These are phyloP conservation scores for Podospora pseudoanserina DNA, from an alignment of 495 filamentous ascomycete genomes.

Conservation along the genomic window DNA sequence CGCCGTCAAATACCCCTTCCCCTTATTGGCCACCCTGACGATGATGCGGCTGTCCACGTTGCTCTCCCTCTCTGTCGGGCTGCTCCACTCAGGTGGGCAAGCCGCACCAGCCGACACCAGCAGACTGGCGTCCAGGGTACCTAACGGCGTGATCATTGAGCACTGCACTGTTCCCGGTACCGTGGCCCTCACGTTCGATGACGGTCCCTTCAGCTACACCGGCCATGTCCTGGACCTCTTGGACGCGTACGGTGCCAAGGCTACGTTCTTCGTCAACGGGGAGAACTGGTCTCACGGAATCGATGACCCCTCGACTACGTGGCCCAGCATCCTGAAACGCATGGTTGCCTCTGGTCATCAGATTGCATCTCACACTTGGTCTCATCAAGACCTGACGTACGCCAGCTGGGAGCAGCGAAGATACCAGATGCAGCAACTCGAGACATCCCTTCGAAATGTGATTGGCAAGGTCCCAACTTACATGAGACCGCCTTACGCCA, in stretches of 20 bases:
- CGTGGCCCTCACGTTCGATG: slow-evolving; percentile 45
- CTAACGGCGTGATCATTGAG: slow-evolving; percentile 43
- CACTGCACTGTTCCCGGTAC: slow-evolving; percentile 52
- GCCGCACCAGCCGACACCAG: slow-evolving; percentile 6
- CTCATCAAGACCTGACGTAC: slow-evolving; percentile 35
- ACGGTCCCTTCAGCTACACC: slow-evolving; percentile 42
- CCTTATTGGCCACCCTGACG: slow-evolving; percentile 5
- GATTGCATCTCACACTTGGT: slow-evolving; percentile 37
- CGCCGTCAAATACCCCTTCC: background rate
- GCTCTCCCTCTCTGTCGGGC: slow-evolving; percentile 15
- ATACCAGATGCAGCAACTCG: slow-evolving; percentile 31
- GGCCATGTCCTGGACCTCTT: slow-evolving; percentile 30
- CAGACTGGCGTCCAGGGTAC: slow-evolving; percentile 18
- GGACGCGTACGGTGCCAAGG: slow-evolving; percentile 51
- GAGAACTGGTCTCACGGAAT: slow-evolving; percentile 62
- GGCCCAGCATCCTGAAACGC: slow-evolving; percentile 27
- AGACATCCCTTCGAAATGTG: slow-evolving; percentile 28
- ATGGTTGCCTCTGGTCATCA: slow-evolving; percentile 33
- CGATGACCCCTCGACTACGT: slow-evolving; percentile 35
- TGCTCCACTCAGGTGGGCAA: slow-evolving; percentile 13
- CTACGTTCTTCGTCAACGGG: slow-evolving; percentile 71
- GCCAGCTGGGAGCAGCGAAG: slow-evolving; percentile 15
- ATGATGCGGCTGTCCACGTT: slow-evolving; percentile 4
- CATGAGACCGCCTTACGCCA: slow-evolving; percentile 43
- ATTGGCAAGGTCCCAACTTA: slow-evolving; percentile 41